A percentile compares a stretch with the other conserved stretches of the same genome.
These are phyloP conservation scores for Odontarrhena argentea DNA, from an alignment of 345 rosid species.

Conservation along the genomic window DNA sequence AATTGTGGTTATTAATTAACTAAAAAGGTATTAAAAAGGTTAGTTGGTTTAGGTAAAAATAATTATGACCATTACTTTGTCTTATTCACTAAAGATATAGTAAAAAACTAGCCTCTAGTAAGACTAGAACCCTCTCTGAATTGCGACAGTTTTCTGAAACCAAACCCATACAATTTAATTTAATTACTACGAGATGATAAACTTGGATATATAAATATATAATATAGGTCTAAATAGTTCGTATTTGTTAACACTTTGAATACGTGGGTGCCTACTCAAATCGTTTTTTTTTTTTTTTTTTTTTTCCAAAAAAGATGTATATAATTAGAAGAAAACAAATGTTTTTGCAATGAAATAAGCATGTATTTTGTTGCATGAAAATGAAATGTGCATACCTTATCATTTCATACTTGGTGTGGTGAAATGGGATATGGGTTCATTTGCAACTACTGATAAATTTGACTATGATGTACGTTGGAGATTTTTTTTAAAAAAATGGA, in stretches of 20 bases:
- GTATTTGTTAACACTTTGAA: conserved; percentile 2
- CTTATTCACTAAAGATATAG: conserved; percentile 25
- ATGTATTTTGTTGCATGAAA: background rate
- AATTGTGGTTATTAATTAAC: background rate
- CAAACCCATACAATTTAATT: background rate
- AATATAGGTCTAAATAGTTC: background rate
- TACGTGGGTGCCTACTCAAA: background rate
- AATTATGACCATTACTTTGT: conserved; percentile 17
- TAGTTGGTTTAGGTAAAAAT: conserved; percentile 31
- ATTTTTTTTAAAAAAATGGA: background rate
- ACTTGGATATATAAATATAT: background rate
- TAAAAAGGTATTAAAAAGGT: conserved; percentile 10
- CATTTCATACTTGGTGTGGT: background rate
- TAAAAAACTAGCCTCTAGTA: conserved; percentile 17
- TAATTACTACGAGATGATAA: conserved; percentile 2
- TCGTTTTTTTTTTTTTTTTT: background rate
- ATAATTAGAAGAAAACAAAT: background rate
- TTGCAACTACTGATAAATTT: background rate
- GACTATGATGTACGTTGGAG: background rate
- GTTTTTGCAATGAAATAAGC: conserved; percentile 10
- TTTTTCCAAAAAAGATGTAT: background rate
- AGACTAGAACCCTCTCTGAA: background rate
- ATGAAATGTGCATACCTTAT: conserved; percentile 2
- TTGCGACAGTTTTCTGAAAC: background rate
- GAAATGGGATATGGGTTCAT: conserved; percentile 4